phyloP scores from a whole-genome alignment of 2,329 filamentous ascomycete species.

The Talaromyces sp. region DNA sequence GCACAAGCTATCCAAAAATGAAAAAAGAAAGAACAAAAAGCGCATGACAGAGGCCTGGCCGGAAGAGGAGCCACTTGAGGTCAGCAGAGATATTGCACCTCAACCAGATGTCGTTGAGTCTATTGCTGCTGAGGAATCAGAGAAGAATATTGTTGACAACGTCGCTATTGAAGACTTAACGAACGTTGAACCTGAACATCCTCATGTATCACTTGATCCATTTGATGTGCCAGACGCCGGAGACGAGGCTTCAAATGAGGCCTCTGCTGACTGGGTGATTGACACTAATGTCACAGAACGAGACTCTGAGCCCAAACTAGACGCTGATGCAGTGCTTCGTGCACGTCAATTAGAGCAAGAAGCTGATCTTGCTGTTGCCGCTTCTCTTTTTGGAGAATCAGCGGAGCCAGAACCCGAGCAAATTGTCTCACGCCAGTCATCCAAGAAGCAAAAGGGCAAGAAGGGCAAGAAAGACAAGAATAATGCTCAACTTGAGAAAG shows the following conservation, averaged over 20 bases:
- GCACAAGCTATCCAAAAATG: slow-evolving; percentile 15
- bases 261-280: neutral
- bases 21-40: slow-evolving; percentile 19
- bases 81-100: neutral
- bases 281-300: neutral
- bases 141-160: neutral
- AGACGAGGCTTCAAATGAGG: neutral
- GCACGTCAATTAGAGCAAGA: slow-evolving; percentile 13
- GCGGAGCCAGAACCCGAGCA: slow-evolving; percentile 12
- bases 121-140: neutral
- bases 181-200: neutral
- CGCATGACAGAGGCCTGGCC: neutral
- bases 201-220: slow-evolving; percentile 18
- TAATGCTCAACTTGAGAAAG: neutral
- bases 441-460: slow-evolving; percentile 42
- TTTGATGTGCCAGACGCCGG: slow-evolving; percentile 15
- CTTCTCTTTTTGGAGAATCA: slow-evolving; percentile 9
- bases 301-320: neutral
- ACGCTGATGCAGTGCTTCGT: slow-evolving; percentile 12
- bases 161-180: neutral
- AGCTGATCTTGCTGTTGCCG: slow-evolving; percentile 19
- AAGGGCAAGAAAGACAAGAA: slow-evolving; percentile 33
- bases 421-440: slow-evolving; percentile 25
- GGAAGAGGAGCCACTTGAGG: neutral
- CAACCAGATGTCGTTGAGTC: neutral